phyloP scores from a whole-genome alignment of 2,329 filamentous ascomycete genomes.

The Penicillium rolfsii region DNA sequence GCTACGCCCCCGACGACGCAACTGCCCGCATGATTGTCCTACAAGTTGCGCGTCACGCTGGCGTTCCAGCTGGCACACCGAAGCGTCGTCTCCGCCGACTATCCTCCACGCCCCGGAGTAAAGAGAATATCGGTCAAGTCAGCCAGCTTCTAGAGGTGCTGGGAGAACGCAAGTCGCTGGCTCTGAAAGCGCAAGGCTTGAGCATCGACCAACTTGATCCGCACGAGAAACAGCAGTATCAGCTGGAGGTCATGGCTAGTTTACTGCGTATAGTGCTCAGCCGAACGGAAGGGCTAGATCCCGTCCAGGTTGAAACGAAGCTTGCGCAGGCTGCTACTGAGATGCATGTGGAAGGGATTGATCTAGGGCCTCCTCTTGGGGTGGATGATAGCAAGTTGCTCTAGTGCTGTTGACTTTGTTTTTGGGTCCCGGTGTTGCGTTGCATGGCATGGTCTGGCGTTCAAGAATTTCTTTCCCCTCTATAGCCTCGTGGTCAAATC shows the following conservation, averaged over 20 bases:
- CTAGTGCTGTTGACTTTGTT: conserved; percentile 12
- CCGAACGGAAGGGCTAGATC: conserved; percentile 33
- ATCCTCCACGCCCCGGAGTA: conserved; percentile 45
- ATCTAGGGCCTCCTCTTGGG: conserved; percentile 37
- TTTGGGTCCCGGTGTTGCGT: neutral
- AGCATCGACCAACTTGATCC: conserved; percentile 42
- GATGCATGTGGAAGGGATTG: conserved; percentile 41
- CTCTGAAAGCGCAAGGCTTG: conserved; percentile 38
- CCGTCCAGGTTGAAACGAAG: conserved; percentile 38
- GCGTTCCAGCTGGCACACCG: conserved; percentile 38
- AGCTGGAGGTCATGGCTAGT: conserved; percentile 49
- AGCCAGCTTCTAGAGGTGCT: conserved; percentile 50
- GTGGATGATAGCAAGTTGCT: conserved; percentile 33
- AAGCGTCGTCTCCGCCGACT: conserved; percentile 47
- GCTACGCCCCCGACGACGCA: conserved; percentile 50
- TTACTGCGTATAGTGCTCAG: conserved; percentile 47
- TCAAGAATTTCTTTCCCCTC: conserved; percentile 4
- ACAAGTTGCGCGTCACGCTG: conserved; percentile 52
- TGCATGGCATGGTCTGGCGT: conserved; percentile 23
- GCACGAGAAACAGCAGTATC: conserved; percentile 43
- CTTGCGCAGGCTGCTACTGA: conserved; percentile 41
- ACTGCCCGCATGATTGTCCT: conserved; percentile 54
- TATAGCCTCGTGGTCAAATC: neutral
- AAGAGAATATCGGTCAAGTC: conserved; percentile 51
- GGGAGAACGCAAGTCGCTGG: conserved; percentile 42